Base-by-base conservation (phyloP, 768 basidiomycete species). In the Leccinum barrowsii region DNA sequence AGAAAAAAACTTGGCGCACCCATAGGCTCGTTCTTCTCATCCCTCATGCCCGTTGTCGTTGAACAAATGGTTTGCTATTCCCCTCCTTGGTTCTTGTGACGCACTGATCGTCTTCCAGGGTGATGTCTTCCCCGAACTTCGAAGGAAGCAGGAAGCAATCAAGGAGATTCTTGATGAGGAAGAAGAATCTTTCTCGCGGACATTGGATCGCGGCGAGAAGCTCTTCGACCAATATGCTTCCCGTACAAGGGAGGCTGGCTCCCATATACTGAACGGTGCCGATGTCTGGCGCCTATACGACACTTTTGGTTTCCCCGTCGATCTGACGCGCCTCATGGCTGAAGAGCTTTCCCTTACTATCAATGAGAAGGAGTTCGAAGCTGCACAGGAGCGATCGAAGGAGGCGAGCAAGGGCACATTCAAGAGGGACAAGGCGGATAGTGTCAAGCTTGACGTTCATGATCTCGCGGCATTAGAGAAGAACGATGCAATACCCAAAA, bases 281-380 rank as follows among this genome's bases (percentile, higher is more conserved):
- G 96, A 99, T 67, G 92, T 98, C 35, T 99, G 97, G 97, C 83
- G 92, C 26, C 75, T 99, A 52, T 98, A 98, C 71, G 97, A 99
- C 71, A 98, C 97, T 1, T 99, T 91, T 70, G 97, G 97, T 52
- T 99, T 99, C 78, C 97, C 97, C 0, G 94, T 92, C 44, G 97
- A 99, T 70, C 77, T 99, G 52, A 99, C 97, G 1, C 86, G 89
- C 52, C 80, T 99, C 58, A 98, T 99, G 97, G 97, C 97, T 4
- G 92, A 95, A 71, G 97, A 99, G 69, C 77, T 92, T 28, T 88
- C 87, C 2, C 77, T 99, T 47, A 79, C 77, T 7, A 83, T 98
- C 66, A 94, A 98, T 68, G 87, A 95, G 63, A 78, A 79, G 50
- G 94, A 95, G 65, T 96, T 98, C 65, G 92, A 92, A 64, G 82